These are phyloP conservation scores for Bocquillonia castaneifolia DNA, from an alignment of 441 rosid genomes.

Conservation along the genomic window DNA sequence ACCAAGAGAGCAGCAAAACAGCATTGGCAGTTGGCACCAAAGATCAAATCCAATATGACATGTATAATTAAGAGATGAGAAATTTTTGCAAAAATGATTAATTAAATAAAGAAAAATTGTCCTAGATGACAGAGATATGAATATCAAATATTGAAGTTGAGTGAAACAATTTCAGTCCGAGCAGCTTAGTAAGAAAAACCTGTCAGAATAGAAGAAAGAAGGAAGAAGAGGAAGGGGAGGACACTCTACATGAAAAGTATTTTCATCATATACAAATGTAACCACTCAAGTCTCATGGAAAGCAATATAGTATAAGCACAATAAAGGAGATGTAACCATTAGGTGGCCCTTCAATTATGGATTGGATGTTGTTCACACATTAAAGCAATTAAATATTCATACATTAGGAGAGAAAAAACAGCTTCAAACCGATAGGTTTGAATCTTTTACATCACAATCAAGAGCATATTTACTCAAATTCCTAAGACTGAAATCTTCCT, in stretches of 20 bases:
- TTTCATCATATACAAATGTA: neutral
- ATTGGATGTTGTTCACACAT: neutral
- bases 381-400: neutral
- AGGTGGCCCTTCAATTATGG: neutral
- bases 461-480: neutral
- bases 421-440: neutral
- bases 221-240: neutral
- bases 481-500: neutral
- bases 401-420: neutral
- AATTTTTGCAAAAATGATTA: neutral
- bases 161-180: neutral
- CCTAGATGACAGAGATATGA: neutral
- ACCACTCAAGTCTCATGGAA: neutral
- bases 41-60: conserved; percentile 3
- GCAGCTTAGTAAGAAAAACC: neutral
- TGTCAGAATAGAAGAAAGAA: neutral
- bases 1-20: neutral
- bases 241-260: neutral
- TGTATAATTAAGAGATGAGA: neutral
- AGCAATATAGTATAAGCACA: neutral
- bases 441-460: neutral
- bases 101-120: neutral
- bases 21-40: neutral
- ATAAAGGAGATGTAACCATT: neutral
- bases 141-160: neutral